phyloP scores from a whole-genome alignment of 495 filamentous ascomycete species.

The Rhypophila decipiens region DNA sequence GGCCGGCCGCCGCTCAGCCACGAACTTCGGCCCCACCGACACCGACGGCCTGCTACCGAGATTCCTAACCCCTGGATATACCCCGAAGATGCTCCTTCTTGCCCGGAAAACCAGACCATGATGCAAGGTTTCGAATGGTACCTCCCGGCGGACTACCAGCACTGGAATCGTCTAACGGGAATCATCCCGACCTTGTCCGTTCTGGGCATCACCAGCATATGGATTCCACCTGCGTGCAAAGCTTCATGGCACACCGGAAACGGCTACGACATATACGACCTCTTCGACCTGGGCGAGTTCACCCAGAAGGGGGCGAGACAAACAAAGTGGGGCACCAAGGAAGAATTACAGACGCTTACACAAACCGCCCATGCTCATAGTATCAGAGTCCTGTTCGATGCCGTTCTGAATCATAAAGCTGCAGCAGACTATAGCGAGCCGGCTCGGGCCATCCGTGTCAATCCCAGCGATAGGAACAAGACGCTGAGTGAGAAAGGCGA shows the following conservation, averaged over 20 bases:
- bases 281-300: conserved; percentile 80
- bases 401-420: conserved; percentile 72
- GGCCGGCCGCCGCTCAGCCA: neutral
- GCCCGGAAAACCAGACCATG: conserved; percentile 50
- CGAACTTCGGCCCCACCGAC: conserved; percentile 2
- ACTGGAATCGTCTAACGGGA: conserved; percentile 55
- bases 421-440: conserved; percentile 58
- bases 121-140: conserved; percentile 77
- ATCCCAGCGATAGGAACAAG: conserved; percentile 50
- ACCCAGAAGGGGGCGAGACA: conserved; percentile 57
- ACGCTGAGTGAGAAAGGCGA: conserved; percentile 40
- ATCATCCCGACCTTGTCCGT: conserved; percentile 49
- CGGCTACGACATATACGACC: conserved; percentile 72
- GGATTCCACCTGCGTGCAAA: conserved; percentile 74
- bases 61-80: conserved; percentile 13
- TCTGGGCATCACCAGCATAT: conserved; percentile 59
- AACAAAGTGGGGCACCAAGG: conserved; percentile 67
- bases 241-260: conserved; percentile 55
- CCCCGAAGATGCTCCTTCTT: conserved; percentile 1
- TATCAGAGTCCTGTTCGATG: conserved; percentile 63
- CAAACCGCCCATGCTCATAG: conserved; percentile 41
- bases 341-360: conserved; percentile 50
- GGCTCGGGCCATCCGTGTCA: conserved; percentile 52
- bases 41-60: neutral
- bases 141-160: conserved; percentile 52